Evolutionary conservation across 1,284 basidiomycete species (phyloP).

Genomic region (Leccinum subspadiceum): DNA sequence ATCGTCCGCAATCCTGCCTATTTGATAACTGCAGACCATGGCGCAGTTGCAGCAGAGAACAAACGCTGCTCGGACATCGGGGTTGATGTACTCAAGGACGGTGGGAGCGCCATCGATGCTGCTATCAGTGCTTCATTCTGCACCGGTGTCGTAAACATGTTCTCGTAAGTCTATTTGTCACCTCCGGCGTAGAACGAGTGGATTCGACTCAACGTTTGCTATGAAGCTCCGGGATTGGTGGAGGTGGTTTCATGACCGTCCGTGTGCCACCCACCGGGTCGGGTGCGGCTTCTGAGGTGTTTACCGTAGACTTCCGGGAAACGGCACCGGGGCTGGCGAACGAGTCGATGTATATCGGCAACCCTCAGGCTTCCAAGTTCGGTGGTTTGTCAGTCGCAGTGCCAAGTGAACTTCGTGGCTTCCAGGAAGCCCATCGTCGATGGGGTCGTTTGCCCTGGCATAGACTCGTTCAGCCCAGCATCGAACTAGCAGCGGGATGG

Average conservation of each 20-base stretch:
- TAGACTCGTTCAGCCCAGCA: conserved; percentile 72
- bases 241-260: conserved; percentile 90
- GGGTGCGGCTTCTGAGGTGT: conserved; percentile 56
- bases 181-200: neutral
- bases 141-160: conserved; percentile 86
- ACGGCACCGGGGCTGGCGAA: conserved; percentile 74
- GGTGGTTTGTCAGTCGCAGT: conserved; percentile 85
- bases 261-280: conserved; percentile 61
- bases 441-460: conserved; percentile 82
- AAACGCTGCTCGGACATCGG: conserved; percentile 82
- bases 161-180: conserved; percentile 55
- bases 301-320: conserved; percentile 87
- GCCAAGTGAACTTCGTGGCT: conserved; percentile 84
- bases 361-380: conserved; percentile 51
- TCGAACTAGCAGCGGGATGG: conserved; percentile 76
- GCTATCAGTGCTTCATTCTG: conserved; percentile 81
- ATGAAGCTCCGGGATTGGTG: conserved; percentile 78
- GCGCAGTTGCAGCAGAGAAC: conserved; percentile 88
- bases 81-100: conserved; percentile 70
- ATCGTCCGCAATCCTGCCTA: conserved; percentile 64
- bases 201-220: conserved; percentile 1
- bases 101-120: conserved; percentile 91
- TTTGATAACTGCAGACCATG: conserved; percentile 68
- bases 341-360: conserved; percentile 68
- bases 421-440: conserved; percentile 75